Percentiles rank a stretch among this genome's conserved stretches.
Conservation (phyloP, 805 yeast species). For the Kuraishia cidri region DNA sequence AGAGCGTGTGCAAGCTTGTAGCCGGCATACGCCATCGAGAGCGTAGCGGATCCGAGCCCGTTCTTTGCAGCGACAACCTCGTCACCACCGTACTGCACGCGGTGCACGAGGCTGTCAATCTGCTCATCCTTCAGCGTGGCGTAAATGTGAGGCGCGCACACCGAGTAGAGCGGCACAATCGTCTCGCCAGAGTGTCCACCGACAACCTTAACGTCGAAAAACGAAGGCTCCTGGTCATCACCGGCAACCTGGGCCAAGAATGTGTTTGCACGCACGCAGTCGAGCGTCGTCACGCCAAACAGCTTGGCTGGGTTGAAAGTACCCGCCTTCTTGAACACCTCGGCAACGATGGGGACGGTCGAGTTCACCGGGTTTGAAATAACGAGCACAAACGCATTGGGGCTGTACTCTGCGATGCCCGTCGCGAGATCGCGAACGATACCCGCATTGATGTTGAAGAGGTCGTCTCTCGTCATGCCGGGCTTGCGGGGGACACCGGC, state of each 20-base stretch:
- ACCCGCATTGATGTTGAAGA: slow-evolving; percentile 51
- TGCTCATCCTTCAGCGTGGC: slow-evolving; percentile 21
- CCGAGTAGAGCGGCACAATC: slow-evolving; percentile 75
- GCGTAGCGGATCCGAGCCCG: slow-evolving; percentile 91
- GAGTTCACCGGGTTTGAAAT: slow-evolving; percentile 94
- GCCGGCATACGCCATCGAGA: slow-evolving; percentile 93
- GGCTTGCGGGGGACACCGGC: slow-evolving; percentile 61
- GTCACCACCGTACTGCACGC: slow-evolving; percentile 95
- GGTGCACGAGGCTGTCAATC: slow-evolving; percentile 56
- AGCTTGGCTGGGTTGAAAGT: slow-evolving; percentile 64
- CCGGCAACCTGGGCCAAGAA: slow-evolving; percentile 54
- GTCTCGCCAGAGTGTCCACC: slow-evolving; percentile 97
- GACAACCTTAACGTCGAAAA: slow-evolving; percentile 61
- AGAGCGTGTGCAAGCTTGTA: slow-evolving; percentile 61
- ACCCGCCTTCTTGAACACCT: slow-evolving; percentile 60
- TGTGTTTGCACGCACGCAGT: slow-evolving; percentile 80
- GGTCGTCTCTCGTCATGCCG: slow-evolving; percentile 58
- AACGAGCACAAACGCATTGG: slow-evolving; percentile 69
- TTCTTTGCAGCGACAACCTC: slow-evolving; percentile 91
- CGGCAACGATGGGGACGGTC: slow-evolving; percentile 83
- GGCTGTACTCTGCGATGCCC: slow-evolving; percentile 64
- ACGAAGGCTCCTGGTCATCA: slow-evolving; percentile 31
- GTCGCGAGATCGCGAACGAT: slow-evolving; percentile 68
- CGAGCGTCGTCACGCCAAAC: slow-evolving; percentile 87
- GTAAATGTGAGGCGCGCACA: slow-evolving; percentile 19